These are phyloP conservation scores for Rhodamnia argentea DNA, from an alignment of 345 rosid genomes.

Conservation along the genomic window DNA sequence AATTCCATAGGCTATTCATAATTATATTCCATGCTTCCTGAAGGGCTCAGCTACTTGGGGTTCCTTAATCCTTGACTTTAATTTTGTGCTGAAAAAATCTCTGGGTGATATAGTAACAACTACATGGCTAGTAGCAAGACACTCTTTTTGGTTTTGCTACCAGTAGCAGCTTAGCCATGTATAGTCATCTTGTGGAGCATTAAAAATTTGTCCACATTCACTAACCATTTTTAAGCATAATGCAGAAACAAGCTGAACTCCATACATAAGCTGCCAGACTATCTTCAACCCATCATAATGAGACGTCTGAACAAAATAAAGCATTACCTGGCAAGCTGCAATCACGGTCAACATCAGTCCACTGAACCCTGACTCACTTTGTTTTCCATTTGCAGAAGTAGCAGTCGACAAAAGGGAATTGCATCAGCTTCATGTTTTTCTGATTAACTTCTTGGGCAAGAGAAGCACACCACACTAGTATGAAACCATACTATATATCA, in stretches of 20 bases:
- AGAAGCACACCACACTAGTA: neutral
- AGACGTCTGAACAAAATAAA: neutral
- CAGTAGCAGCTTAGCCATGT: neutral
- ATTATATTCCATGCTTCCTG: neutral
- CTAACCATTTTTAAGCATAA: neutral
- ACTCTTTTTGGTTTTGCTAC: neutral
- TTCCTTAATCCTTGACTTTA: neutral
- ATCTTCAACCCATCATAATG: neutral
- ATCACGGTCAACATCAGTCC: constrained; percentile 28
- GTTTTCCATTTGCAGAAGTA: neutral
- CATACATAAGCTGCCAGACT: neutral
- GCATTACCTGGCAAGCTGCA: constrained; percentile 45
- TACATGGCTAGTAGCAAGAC: neutral
- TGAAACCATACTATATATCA: neutral
- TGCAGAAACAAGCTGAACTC: neutral
- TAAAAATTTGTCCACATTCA: neutral
- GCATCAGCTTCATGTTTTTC: no score
- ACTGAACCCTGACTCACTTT: neutral
- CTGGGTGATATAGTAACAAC: neutral
- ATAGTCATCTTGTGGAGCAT: neutral
- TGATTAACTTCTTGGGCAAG: no score
- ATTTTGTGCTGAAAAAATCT: neutral
- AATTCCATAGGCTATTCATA: neutral
- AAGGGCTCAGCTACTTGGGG: neutral
- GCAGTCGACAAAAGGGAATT: neutral